Base-by-base conservation (phyloP, 106 monocot genomes). In the Posidonia australis region DNA sequence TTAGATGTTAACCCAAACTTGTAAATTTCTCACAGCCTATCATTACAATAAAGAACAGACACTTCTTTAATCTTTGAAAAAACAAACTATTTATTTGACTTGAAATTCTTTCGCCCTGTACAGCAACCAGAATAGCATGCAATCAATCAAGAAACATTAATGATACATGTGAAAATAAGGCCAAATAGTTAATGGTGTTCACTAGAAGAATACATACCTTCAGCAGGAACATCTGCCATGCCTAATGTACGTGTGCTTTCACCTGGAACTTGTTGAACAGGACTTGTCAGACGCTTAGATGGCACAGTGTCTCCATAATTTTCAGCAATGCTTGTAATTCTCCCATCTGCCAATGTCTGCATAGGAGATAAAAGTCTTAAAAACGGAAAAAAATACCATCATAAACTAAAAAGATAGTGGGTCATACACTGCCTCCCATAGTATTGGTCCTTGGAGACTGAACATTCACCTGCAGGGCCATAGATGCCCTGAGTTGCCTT, bases 271-370 rank as follows among this genome's bases (percentile, higher is more conserved):
- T 65, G 83, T 64, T 46, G 64, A 74, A 66, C 25, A 54, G 67
- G 36, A 66, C 46, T 44, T 29, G 54, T 64, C 23, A 77, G 68
- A 62, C 77, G 74, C 61, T 71, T 77, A 46, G 91, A 81, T 70
- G 79, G 85, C 76, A 90, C 53, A 51, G 90, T 91, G 21, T 67
- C 80, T 69, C 90, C 84, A 74, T 77, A 78, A 63, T 71, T 67
- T 58, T 80, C 77, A 76, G 63, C 77, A 17, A 75, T 32, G 17
- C 43, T 53, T 54, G 51, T 23, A 74, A 48, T 66, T 57, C 56
- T 68, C 24, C 27, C 80, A 41, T 80, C 72, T 5, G 56, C 78
- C 60, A 60, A 53, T 58, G 56, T 62, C 86, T 84, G 67, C 46
- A 68, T 54, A 25, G 7, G 49, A 60, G 23, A 60, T 53, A 12